phyloP scores from a whole-genome alignment of 345 rosid species.

The Sisymbrium altissimum region DNA sequence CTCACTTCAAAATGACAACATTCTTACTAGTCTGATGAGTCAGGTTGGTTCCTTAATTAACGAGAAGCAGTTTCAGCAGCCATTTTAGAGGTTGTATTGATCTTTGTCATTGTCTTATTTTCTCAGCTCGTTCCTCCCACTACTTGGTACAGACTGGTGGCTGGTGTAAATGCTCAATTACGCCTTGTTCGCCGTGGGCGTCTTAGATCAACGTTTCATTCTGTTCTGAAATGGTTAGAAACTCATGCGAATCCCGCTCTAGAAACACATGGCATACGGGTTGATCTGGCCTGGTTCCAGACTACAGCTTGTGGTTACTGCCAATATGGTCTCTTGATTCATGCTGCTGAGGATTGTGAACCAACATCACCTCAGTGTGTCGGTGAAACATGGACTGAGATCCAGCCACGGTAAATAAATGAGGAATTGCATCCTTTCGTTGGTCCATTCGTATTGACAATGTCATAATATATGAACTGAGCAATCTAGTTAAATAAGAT shows the following conservation, averaged over 20 bases:
- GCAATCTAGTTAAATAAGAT: slow-evolving; percentile 17
- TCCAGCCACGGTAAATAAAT: slow-evolving; percentile 51
- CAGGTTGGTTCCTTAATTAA: slow-evolving; percentile 53
- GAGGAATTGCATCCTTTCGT: not conserved
- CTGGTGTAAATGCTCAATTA: slow-evolving; percentile 95
- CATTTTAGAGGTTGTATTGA: slow-evolving; percentile 22
- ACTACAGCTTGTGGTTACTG: slow-evolving; percentile 75
- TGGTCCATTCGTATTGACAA: not conserved
- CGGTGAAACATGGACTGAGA: slow-evolving; percentile 42
- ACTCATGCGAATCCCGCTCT: slow-evolving; percentile 89
- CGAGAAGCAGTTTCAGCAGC: slow-evolving; percentile 10
- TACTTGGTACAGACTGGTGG: slow-evolving; percentile 88
- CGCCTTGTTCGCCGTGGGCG: slow-evolving; percentile 89
- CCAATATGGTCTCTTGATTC: slow-evolving; percentile 82
- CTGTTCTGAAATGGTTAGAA: slow-evolving; percentile 83
- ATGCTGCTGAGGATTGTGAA: slow-evolving; percentile 54
- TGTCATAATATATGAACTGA: slow-evolving; percentile 5
- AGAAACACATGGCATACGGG: slow-evolving; percentile 53
- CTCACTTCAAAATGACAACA: slow-evolving; percentile 87
- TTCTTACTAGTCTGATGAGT: slow-evolving; percentile 85
- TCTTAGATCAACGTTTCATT: slow-evolving; percentile 59
- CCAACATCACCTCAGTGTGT: slow-evolving; percentile 36
- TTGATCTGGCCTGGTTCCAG: slow-evolving; percentile 97
- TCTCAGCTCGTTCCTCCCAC: slow-evolving; percentile 81
- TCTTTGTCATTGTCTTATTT: slow-evolving; percentile 12